phyloP scores from a whole-genome alignment of 768 basidiomycete species.

The Kondoa malvinella region DNA sequence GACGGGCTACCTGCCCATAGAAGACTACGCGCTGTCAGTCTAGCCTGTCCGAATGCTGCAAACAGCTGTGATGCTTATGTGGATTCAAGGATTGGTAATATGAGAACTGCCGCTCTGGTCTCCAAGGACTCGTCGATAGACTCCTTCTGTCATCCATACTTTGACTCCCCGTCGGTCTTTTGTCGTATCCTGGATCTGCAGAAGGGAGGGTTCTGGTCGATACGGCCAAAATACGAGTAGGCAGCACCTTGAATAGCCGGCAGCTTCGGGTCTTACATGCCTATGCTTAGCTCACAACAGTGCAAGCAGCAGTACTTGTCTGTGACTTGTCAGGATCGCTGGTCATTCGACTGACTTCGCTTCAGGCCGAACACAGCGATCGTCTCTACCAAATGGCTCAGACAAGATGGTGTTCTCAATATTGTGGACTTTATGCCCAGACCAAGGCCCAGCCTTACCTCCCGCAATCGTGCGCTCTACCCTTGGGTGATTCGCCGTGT shows the following conservation, averaged over 20 bases:
- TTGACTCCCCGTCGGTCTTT: conserved; percentile 19
- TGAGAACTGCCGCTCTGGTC: conserved; percentile 20
- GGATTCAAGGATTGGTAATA: conserved; percentile 18
- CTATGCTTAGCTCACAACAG: no score
- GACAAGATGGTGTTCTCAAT: not conserved
- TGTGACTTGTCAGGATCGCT: no score
- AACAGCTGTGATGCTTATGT: no score
- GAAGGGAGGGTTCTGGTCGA: conserved; percentile 26
- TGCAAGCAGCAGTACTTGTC: no score
- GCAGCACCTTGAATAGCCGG: no score
- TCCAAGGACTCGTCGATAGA: conserved; percentile 16
- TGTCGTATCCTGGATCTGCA: conserved; percentile 27
- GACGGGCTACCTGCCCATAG: conserved; percentile 7
- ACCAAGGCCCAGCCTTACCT: conserved; percentile 31
- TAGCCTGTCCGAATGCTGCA: not conserved
- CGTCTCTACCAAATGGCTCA: conserved; percentile 25
- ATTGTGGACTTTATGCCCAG: conserved; percentile 61
- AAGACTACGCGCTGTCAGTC: not conserved
- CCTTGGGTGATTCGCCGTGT: conserved; percentile 73
- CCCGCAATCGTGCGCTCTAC: conserved; percentile 44
- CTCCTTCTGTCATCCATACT: conserved; percentile 19
- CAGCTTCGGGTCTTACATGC: no score
- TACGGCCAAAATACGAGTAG: no score
- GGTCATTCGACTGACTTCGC: no score
- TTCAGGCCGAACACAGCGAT: conserved; percentile 23